Percentiles rank a stretch among this genome's conserved stretches.
phyloP scores from a whole-genome alignment of 352 stramenopile genomes.

The Phytophthora foliorum region DNA sequence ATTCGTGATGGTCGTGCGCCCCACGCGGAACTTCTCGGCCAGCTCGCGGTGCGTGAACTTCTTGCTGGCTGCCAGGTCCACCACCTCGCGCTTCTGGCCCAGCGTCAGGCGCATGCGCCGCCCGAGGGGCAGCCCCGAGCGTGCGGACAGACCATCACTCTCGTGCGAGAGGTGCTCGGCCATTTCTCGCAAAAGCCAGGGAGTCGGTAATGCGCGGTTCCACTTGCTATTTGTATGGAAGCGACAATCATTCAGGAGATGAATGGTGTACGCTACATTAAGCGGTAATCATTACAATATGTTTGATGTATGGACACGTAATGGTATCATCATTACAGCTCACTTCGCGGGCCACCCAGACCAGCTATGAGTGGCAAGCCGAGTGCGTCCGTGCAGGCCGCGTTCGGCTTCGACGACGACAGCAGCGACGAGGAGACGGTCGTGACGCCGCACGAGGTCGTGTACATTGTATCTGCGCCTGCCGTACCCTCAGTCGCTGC shows the following conservation, averaged over 20 bases:
- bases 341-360: conserved; percentile 10
- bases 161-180: conserved; percentile 20
- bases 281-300: not conserved
- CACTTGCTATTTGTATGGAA: conserved; percentile 14
- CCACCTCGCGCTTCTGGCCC: conserved; percentile 87
- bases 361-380: conserved; percentile 32
- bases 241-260: not conserved
- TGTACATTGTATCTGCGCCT: conserved; percentile 25
- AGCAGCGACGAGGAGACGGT: conserved; percentile 66
- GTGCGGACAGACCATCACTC: conserved; percentile 26
- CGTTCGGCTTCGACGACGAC: conserved; percentile 88
- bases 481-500: not conserved
- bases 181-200: conserved; percentile 37
- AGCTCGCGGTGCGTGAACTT: conserved; percentile 89
- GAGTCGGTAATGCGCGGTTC: conserved; percentile 19
- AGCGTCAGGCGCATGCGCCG: conserved; percentile 83
- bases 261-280: not conserved
- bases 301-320: not conserved
- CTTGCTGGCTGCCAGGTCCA: conserved; percentile 85
- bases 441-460: conserved; percentile 33
- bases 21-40: conserved; percentile 84
- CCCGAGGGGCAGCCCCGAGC: conserved; percentile 28
- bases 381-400: conserved; percentile 71
- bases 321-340: not conserved
- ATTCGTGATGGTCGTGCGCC: conserved; percentile 88